A percentile compares a stretch with the other conserved stretches of the same genome.
Evolutionary conservation across 2,329 filamentous ascomycete species (phyloP).

Genomic region (Trichophyton mentagrophytes): DNA sequence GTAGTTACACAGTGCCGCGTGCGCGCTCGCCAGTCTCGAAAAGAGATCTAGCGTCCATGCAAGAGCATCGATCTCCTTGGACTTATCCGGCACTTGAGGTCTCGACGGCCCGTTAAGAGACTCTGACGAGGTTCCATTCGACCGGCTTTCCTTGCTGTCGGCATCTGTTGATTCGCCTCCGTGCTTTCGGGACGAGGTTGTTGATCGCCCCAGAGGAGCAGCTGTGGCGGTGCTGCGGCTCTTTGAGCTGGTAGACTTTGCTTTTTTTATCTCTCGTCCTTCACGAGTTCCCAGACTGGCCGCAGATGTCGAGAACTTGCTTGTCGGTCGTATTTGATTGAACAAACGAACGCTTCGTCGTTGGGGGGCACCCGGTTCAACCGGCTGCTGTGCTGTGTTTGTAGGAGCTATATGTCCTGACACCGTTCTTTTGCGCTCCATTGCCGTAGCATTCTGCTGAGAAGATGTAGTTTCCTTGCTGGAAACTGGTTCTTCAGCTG

Average conservation of each 20-base stretch:
- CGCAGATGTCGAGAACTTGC: slow-evolving; percentile 48
- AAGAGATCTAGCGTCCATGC: slow-evolving; percentile 67
- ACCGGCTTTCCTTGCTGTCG: slow-evolving; percentile 50
- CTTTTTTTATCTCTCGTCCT: slow-evolving; percentile 68
- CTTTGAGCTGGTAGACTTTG: slow-evolving; percentile 60
- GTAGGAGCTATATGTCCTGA: slow-evolving; percentile 58
- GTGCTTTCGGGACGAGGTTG: slow-evolving; percentile 80
- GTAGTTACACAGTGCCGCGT: slow-evolving; percentile 65
- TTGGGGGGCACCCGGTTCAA: slow-evolving; percentile 52
- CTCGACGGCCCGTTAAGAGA: slow-evolving; percentile 20
- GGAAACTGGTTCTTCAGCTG: slow-evolving; percentile 27
- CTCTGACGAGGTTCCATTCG: slow-evolving; percentile 17
- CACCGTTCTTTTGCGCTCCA: slow-evolving; percentile 78
- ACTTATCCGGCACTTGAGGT: slow-evolving; percentile 37
- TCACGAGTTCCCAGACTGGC: slow-evolving; percentile 48
- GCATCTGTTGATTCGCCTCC: slow-evolving; percentile 50
- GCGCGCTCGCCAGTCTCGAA: slow-evolving; percentile 67
- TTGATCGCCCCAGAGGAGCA: slow-evolving; percentile 69
- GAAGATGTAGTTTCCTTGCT: slow-evolving; percentile 23
- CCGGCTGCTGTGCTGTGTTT: slow-evolving; percentile 39
- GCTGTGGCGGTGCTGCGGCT: slow-evolving; percentile 52
- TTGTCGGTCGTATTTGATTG: slow-evolving; percentile 54
- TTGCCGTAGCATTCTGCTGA: slow-evolving; percentile 21
- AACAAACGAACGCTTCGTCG: slow-evolving; percentile 63
- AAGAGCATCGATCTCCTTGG: slow-evolving; percentile 62